A percentile compares a stretch with the other conserved stretches of the same genome.
Conservation (phyloP, 2,329 filamentous ascomycete genomes). For the Mycocentrospora acerina region DNA sequence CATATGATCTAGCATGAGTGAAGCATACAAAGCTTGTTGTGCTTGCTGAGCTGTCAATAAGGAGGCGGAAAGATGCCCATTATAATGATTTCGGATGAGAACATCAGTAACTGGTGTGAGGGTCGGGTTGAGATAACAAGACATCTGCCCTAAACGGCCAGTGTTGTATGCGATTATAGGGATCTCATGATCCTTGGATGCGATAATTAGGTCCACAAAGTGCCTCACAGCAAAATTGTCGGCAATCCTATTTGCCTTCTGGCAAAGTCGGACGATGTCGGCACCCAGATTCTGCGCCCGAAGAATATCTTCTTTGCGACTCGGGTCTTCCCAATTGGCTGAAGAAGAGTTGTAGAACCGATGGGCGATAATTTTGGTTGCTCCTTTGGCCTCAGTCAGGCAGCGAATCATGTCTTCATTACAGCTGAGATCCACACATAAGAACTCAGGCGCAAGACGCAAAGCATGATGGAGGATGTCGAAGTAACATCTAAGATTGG, state of each 20-base stretch:
- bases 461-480: constrained; percentile 1
- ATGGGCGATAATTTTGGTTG: too few relatives aligned
- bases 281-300: not conserved
- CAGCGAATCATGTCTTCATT: not conserved
- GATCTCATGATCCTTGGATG: not conserved
- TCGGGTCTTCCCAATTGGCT: too few relatives aligned
- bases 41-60: not conserved
- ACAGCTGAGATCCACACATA: constrained; percentile 1
- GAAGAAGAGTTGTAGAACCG: too few relatives aligned
- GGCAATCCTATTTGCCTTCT: not conserved
- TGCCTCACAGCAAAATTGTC: constrained; percentile 2
- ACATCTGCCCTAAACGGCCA: constrained; percentile 1
- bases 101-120: not conserved
- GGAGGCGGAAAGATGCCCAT: not conserved
- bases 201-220: not conserved
- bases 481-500: not conserved
- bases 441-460: not conserved
- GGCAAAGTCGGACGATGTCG: not conserved
- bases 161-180: constrained; percentile 1
- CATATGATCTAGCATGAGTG: not conserved
- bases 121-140: not conserved
- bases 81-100: not conserved
- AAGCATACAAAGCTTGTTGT: constrained; percentile 1
- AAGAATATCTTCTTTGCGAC: not conserved
- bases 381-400: too few relatives aligned